These are phyloP conservation scores for Phytophthora macrochlamydospora DNA, from an alignment of 352 stramenopile species.

Conservation along the genomic window DNA sequence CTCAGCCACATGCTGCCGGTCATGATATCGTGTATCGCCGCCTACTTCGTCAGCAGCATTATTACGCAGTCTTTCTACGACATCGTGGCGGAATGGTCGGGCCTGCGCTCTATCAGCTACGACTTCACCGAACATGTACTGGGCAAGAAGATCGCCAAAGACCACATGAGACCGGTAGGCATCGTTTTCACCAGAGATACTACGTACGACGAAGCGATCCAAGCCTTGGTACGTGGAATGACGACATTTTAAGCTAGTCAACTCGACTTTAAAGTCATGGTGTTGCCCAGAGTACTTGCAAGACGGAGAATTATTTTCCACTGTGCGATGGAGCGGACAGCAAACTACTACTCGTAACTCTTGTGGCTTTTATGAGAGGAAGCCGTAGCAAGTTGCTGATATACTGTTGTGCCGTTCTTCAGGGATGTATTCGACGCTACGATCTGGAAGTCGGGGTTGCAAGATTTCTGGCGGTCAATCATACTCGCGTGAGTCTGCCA, in stretches of 20 bases:
- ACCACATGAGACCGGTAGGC: constrained; percentile 64
- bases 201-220: constrained; percentile 74
- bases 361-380: too few species aligned
- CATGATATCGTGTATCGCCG: constrained; percentile 84
- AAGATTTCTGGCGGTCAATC: constrained; percentile 72
- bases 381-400: too few species aligned
- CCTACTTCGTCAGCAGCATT: constrained; percentile 83
- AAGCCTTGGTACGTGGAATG: constrained; percentile 63
- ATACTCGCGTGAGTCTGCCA: constrained; percentile 44
- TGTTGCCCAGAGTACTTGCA: constrained; percentile 54
- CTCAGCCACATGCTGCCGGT: constrained; percentile 86
- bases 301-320: constrained; percentile 78
- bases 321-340: constrained; percentile 66
- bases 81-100: constrained; percentile 76
- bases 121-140: constrained; percentile 83
- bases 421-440: constrained; percentile 74
- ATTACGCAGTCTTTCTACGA: constrained; percentile 88
- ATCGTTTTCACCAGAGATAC: constrained; percentile 75
- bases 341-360: constrained; percentile 50
- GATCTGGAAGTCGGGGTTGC: constrained; percentile 80
- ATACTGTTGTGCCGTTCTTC: not conserved
- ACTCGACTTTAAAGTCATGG: not conserved
- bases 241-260: constrained; percentile 13
- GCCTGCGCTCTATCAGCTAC: constrained; percentile 78
- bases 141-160: constrained; percentile 67